Conservation (phyloP, 1,284 basidiomycete species). For the Cryptococcus hybrid region DNA sequence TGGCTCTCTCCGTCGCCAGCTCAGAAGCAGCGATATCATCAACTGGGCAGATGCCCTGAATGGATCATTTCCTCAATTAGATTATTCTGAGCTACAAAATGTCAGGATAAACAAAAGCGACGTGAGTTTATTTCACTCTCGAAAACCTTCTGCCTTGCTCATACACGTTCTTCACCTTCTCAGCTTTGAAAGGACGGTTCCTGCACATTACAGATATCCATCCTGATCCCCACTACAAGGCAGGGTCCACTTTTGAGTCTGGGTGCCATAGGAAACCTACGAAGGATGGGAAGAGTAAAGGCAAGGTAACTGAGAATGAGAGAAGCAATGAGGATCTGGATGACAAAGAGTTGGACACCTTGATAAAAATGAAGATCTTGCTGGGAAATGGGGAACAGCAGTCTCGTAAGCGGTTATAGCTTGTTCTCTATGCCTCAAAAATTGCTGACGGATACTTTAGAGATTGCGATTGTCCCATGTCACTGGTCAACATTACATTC, state of each 20-base stretch:
- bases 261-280: conserved; percentile 41
- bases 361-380: conserved; percentile 19
- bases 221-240: conserved; percentile 48
- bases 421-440: neutral
- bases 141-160: neutral
- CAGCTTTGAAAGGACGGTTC: conserved; percentile 46
- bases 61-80: neutral
- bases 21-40: neutral
- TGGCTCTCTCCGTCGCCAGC: neutral
- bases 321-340: conserved; percentile 9
- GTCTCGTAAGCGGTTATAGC: conserved; percentile 37
- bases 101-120: conserved; percentile 8
- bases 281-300: conserved; percentile 19
- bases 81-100: neutral
- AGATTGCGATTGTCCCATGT: conserved; percentile 80
- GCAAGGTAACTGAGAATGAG: conserved; percentile 6
- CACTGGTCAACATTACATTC: conserved; percentile 74
- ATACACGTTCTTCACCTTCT: neutral
- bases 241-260: conserved; percentile 39
- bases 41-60: neutral
- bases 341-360: conserved; percentile 7
- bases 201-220: conserved; percentile 52
- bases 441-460: conserved; percentile 49
- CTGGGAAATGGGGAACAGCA: conserved; percentile 43
- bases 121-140: conserved; percentile 9